Percentiles rank a stretch among this genome's conserved stretches.
Evolutionary conservation across 1,284 basidiomycete species (phyloP).

Genomic region (Chiua sp.): DNA sequence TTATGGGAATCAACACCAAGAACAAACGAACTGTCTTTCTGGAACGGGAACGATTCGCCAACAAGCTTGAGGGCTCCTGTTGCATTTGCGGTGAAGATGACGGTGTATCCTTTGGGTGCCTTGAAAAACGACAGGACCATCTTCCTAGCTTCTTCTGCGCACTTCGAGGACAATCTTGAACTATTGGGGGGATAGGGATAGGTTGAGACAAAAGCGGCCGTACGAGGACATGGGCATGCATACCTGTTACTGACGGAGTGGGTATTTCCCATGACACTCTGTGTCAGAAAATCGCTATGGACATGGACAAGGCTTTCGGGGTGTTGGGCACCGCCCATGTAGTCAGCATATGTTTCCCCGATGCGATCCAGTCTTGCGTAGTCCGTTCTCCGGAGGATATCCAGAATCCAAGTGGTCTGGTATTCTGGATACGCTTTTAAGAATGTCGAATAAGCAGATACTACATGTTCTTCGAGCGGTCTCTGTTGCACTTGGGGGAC

Average conservation of each 20-base stretch:
- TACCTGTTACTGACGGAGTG: conserved; percentile 82
- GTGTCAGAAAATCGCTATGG: conserved; percentile 69
- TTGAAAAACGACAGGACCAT: conserved; percentile 76
- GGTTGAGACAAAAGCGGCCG: conserved; percentile 6
- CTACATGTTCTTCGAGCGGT: conserved; percentile 33
- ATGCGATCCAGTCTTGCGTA: conserved; percentile 64
- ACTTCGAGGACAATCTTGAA: conserved; percentile 69
- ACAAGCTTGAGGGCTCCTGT: conserved; percentile 81
- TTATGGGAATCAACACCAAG: conserved; percentile 82
- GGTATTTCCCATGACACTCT: conserved; percentile 77
- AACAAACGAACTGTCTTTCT: conserved; percentile 57
- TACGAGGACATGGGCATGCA: conserved; percentile 17
- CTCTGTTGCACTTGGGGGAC: conserved; percentile 28
- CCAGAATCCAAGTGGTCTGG: conserved; percentile 66
- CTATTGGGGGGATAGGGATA: conserved; percentile 40
- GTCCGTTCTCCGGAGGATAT: conserved; percentile 73
- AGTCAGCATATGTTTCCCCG: conserved; percentile 80
- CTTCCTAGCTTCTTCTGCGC: conserved; percentile 68
- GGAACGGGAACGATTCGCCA: conserved; percentile 80
- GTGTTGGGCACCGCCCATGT: conserved; percentile 81
- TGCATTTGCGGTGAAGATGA: conserved; percentile 84
- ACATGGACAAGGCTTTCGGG: conserved; percentile 74
- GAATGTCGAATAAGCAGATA: conserved; percentile 45
- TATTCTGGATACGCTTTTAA: conserved; percentile 56
- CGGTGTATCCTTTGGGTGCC: conserved; percentile 75